phyloP scores from a whole-genome alignment of 2,329 filamentous ascomycete genomes.

The Hymenoscyphus fructigenus region DNA sequence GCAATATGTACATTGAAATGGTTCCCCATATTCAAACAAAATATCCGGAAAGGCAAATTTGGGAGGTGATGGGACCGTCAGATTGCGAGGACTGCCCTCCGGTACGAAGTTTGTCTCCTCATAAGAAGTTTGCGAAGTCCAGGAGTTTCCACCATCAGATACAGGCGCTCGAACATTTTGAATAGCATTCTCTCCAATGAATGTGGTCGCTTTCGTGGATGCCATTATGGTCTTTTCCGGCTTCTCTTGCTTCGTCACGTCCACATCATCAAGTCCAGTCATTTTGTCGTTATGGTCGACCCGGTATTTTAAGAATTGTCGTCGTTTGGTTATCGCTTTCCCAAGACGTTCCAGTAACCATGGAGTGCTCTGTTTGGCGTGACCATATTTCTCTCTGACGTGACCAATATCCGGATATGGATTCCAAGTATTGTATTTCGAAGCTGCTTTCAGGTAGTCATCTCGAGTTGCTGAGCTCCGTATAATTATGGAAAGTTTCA shows the following conservation, averaged over 20 bases:
- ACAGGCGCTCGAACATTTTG: conserved; percentile 5
- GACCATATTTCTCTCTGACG: conserved; percentile 28
- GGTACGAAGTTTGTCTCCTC: conserved; percentile 22
- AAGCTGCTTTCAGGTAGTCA: conserved; percentile 33
- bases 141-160: conserved; percentile 19
- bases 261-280: neutral
- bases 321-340: conserved; percentile 33
- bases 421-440: conserved; percentile 19
- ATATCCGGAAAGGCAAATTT: conserved; percentile 26
- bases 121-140: conserved; percentile 30
- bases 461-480: conserved; percentile 26
- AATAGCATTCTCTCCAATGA: conserved; percentile 8
- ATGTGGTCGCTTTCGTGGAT: conserved; percentile 30
- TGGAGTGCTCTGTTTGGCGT: conserved; percentile 17
- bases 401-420: conserved; percentile 25
- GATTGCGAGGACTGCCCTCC: conserved; percentile 3
- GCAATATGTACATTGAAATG: conserved; percentile 30
- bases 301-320: conserved; percentile 36
- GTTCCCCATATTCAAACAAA: conserved; percentile 26
- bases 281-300: conserved; percentile 33
- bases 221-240: conserved; percentile 10
- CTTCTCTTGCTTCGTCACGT: neutral
- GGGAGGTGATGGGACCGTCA: conserved; percentile 25
- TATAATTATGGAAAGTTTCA: conserved; percentile 32
- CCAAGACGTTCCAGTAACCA: conserved; percentile 34